Evolutionary conservation across 805 yeast species (phyloP), one percentile per base, ranked within the genome.

Genomic region (Saccharomycopsis synnaedendra): DNA sequence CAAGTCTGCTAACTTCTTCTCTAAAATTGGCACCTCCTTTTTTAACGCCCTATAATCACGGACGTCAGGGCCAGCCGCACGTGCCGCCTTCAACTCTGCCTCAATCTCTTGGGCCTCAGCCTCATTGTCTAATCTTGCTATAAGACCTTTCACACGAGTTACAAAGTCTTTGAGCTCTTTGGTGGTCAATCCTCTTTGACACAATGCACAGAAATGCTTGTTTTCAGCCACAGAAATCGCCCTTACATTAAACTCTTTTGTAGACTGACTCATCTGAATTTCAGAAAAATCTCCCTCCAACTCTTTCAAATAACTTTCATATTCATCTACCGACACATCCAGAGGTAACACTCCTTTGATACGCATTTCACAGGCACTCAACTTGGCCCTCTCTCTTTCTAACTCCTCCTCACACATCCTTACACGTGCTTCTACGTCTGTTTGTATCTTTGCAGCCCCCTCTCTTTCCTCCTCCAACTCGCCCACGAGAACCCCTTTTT

Each of bases 181-280:
- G 11, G 44, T 67, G 10, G 73, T 74, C 62, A 88, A 84, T 8
- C 72, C 68, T 44, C 95, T 69, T 19, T 75, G 74, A 61, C 97
- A 90, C 41, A 89, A 65, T 40, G 80, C 65, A 62, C 97, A 90
- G 43, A 75, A 68, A 7, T 78, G 71, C 5, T 73, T 70, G 3
- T 60, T 57, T 31, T 75, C 64, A 0, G 95, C 93, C 39, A 74
- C 61, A 32, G 76, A 73, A 7, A 84, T 63, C 0, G 96, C 96
- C 41, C 75, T 76, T 28, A 70, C 63, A 57, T 85, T 87, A 63
- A 82, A 88, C 39, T 76, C 76, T 30, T 76, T 66, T 0, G 89
- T 80, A 2, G 87, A 84, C 41, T 77, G 78, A 32, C 74, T 74
- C 54, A 85, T 78, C 58, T 85, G 85, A 33, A 76, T 59, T 47